These are phyloP conservation scores for Tolypocladium inflatum DNA, from an alignment of 2,329 filamentous ascomycete genomes.

Conservation along the genomic window DNA sequence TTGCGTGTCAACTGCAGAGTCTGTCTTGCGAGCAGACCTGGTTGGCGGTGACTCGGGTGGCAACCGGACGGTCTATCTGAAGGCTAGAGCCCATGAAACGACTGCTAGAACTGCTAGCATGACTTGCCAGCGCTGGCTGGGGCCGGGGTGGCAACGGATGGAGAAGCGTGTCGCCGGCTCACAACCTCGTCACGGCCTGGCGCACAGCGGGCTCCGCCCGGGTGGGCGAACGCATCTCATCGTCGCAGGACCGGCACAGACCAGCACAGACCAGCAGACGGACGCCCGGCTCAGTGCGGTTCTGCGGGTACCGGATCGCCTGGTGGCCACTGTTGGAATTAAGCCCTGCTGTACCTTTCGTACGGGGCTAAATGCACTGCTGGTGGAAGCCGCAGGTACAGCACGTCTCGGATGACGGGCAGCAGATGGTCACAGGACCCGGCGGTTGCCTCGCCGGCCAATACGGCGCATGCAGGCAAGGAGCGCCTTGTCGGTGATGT, in stretches of 20 bases:
- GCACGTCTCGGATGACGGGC: not conserved
- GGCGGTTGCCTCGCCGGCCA: not conserved
- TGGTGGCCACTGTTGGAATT: not conserved
- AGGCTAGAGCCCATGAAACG: not conserved
- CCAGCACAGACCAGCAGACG: not conserved
- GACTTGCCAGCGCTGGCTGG: not conserved
- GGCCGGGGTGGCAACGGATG: not conserved
- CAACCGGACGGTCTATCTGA: not conserved
- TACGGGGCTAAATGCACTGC: no score
- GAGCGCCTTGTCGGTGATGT: not conserved
- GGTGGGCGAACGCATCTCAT: constrained; percentile 1
- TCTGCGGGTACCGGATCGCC: not conserved
- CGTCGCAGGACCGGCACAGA: not conserved
- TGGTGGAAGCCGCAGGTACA: not conserved
- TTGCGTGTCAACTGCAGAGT: not conserved
- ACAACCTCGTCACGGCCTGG: not conserved
- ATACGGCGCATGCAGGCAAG: not conserved
- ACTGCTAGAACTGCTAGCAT: not conserved
- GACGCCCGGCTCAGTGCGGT: not conserved
- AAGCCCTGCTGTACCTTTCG: no score
- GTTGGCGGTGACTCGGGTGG: not conserved
- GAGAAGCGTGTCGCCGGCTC: not conserved
- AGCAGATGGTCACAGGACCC: not conserved
- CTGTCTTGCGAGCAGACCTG: not conserved
- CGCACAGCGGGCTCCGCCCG: not conserved